Conservation (phyloP, 2,329 filamentous ascomycete genomes). For the Colletotrichum karsti region DNA sequence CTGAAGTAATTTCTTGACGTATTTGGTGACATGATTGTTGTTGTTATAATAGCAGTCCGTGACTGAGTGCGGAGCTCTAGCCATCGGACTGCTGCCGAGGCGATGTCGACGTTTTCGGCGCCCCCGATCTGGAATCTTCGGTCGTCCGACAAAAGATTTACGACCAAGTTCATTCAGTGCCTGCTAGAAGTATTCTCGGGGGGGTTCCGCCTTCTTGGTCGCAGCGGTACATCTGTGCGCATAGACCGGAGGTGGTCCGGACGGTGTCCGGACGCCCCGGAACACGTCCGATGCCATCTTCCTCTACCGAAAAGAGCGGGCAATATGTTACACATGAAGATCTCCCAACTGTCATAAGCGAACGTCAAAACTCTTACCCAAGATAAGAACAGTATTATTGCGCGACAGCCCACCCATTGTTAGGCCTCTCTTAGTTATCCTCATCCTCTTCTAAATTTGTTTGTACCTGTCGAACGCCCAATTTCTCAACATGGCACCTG, state of each 20-base stretch:
- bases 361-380: no score
- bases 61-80: no score
- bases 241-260: neutral
- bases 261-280: neutral
- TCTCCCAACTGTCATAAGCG: neutral
- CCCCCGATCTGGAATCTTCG: no score
- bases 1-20: no score
- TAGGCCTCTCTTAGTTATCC: no score
- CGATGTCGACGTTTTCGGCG: neutral
- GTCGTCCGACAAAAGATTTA: no score
- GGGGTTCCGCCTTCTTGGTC: neutral
- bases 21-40: neutral
- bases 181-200: neutral
- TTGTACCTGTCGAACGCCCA: no score
- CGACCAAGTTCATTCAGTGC: no score
- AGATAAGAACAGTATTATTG: no score
- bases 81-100: neutral
- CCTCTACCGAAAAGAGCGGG: no score
- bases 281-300: neutral
- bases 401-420: no score
- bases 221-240: neutral
- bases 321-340: neutral
- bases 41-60: neutral
- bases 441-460: no score
- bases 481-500: slow-evolving; percentile 1